Evolutionary conservation across 179 eudicot genomes (phyloP).

Genomic region (Beta macrorhiza): DNA sequence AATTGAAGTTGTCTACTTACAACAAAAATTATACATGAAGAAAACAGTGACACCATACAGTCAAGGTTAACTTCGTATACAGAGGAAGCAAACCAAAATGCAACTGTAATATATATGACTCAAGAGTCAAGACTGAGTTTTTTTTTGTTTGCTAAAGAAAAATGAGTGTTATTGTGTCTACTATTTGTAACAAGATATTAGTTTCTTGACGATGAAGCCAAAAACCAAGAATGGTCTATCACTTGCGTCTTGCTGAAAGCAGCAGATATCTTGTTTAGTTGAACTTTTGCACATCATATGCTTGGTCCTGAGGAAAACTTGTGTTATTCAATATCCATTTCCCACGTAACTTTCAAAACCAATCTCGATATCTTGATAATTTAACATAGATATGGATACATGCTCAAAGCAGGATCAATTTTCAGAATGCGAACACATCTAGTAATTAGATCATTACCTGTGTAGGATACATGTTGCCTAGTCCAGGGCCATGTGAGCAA

Average conservation of each 20-base stretch:
- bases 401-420: not conserved
- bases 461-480: not conserved
- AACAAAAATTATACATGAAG: slow-evolving; percentile 16
- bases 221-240: not conserved
- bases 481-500: not conserved
- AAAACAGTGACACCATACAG: slow-evolving; percentile 19
- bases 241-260: not conserved
- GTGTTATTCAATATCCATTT: not conserved
- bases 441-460: not conserved
- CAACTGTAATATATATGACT: not conserved
- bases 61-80: slow-evolving; percentile 25
- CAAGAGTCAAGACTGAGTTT: no score
- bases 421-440: not conserved
- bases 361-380: not conserved
- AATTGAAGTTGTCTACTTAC: slow-evolving; percentile 14
- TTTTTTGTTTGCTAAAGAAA: not conserved
- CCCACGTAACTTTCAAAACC: not conserved
- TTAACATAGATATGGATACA: not conserved
- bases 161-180: slow-evolving; percentile 12
- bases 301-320: not conserved
- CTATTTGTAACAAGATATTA: slow-evolving; percentile 19
- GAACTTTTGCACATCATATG: not conserved
- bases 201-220: slow-evolving; percentile 2
- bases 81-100: slow-evolving; percentile 11
- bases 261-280: slow-evolving; percentile 22